Percentiles rank a stretch among this genome's conserved stretches.
Conservation (phyloP, 768 basidiomycete genomes). For the Lentinula edodes region DNA sequence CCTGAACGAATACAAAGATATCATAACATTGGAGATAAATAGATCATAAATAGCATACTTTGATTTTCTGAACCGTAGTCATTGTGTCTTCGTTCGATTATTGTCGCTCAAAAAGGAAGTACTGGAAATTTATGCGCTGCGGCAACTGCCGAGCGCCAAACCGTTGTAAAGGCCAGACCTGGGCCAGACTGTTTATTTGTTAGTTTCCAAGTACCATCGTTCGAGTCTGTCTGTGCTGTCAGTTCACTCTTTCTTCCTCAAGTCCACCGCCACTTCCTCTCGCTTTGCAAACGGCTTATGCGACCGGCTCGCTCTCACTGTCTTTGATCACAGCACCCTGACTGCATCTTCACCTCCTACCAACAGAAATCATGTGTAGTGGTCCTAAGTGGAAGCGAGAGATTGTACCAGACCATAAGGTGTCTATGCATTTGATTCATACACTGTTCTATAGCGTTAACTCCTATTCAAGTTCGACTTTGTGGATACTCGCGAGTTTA, state of each 20-base stretch:
- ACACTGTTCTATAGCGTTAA: slow-evolving; percentile 15
- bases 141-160: neutral
- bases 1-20: slow-evolving; percentile 35
- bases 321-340: slow-evolving; percentile 19
- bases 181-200: neutral
- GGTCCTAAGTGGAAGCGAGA: slow-evolving; percentile 95
- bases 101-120: neutral
- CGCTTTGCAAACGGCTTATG: slow-evolving; percentile 21
- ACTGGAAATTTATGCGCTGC: too few relatives aligned
- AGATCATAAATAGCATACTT: slow-evolving; percentile 38
- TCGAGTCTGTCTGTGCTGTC: slow-evolving; percentile 11
- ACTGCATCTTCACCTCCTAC: slow-evolving; percentile 16
- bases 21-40: slow-evolving; percentile 14
- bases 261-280: slow-evolving; percentile 11
- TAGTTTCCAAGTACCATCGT: neutral
- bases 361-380: slow-evolving; percentile 47
- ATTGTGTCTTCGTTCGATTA: slow-evolving; percentile 31
- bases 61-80: slow-evolving; percentile 91
- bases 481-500: slow-evolving; percentile 89
- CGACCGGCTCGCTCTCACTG: slow-evolving; percentile 48
- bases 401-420: slow-evolving; percentile 97
- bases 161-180: neutral
- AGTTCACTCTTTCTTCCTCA: slow-evolving; percentile 19
- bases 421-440: slow-evolving; percentile 23
- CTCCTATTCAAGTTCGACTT: slow-evolving; percentile 78